Percentiles rank a stretch among this genome's conserved stretches.
Evolutionary conservation across 176 grass and related monocot species (phyloP).

Genomic region (Bromus sterilis): DNA sequence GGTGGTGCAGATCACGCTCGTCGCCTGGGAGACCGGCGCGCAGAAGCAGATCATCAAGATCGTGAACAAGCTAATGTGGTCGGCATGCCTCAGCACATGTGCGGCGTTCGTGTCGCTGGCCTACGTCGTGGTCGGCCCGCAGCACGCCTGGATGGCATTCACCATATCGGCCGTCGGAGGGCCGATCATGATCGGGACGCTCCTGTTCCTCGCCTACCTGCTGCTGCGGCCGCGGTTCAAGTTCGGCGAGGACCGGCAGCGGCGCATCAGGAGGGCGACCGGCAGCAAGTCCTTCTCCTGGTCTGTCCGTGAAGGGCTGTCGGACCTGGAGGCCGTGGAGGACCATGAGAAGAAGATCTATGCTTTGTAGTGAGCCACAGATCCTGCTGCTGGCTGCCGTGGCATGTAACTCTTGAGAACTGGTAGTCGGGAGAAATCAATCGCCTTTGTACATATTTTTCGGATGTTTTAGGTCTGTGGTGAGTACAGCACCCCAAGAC

Average conservation of each 20-base stretch:
- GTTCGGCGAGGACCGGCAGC: conserved; percentile 70
- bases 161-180: conserved; percentile 71
- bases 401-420: conserved; percentile 16
- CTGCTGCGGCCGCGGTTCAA: conserved; percentile 68
- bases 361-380: conserved; percentile 50
- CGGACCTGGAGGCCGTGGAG: conserved; percentile 85
- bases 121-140: conserved; percentile 81
- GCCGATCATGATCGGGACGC: conserved; percentile 83
- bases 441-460: conserved; percentile 33
- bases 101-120: conserved; percentile 79
- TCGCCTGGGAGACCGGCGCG: conserved; percentile 93
- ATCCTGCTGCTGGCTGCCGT: background rate
- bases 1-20: conserved; percentile 92
- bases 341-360: conserved; percentile 91
- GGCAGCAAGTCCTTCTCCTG: conserved; percentile 97
- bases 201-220: conserved; percentile 77
- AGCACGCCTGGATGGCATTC: conserved; percentile 84
- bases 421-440: background rate
- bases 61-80: conserved; percentile 98
- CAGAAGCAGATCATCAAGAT: conserved; percentile 87
- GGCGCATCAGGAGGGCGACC: conserved; percentile 63
- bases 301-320: conserved; percentile 61
- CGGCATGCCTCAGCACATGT: conserved; percentile 85
- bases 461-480: conserved; percentile 16
- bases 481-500: background rate